phyloP scores from a whole-genome alignment of 2,329 filamentous ascomycete genomes.

The Alternaria longipes region DNA sequence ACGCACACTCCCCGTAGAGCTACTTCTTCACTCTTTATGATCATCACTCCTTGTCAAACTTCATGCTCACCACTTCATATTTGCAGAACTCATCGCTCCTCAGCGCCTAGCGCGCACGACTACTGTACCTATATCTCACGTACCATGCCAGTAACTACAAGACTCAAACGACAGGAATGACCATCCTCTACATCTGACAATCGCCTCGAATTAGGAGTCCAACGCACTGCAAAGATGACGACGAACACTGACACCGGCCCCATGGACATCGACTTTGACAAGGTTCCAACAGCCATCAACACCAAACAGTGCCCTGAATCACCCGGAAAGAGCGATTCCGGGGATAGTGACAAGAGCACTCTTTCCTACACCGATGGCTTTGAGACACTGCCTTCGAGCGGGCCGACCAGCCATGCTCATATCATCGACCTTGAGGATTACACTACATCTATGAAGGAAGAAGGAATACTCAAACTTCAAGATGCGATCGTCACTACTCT shows the following conservation, averaged over 20 bases:
- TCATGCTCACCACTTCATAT: background rate
- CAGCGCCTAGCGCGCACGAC: background rate
- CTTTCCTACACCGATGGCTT: constrained; percentile 16
- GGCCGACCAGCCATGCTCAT: constrained; percentile 3
- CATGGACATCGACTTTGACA: constrained; percentile 4
- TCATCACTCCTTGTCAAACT: background rate
- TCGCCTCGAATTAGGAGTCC: no score
- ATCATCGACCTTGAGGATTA: constrained; percentile 20
- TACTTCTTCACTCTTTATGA: background rate
- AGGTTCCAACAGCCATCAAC: no score
- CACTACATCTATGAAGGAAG: background rate
- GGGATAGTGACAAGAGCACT: background rate
- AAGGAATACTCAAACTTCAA: constrained; percentile 17
- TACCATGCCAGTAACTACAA: background rate
- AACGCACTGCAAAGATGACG: constrained; percentile 2
- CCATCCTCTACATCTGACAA: background rate
- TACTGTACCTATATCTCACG: background rate
- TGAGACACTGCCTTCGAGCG: constrained; percentile 11
- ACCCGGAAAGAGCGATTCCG: constrained; percentile 5
- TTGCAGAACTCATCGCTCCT: background rate
- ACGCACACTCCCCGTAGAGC: background rate
- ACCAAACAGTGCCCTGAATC: fast-evolving
- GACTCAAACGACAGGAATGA: background rate
- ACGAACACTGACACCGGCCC: background rate
- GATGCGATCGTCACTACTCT: constrained; percentile 30